Evolutionary conservation across 495 filamentous ascomycete genomes (phyloP), one percentile per base, ranked within the genome.

Genomic region (Chaetomidium leptoderma): DNA sequence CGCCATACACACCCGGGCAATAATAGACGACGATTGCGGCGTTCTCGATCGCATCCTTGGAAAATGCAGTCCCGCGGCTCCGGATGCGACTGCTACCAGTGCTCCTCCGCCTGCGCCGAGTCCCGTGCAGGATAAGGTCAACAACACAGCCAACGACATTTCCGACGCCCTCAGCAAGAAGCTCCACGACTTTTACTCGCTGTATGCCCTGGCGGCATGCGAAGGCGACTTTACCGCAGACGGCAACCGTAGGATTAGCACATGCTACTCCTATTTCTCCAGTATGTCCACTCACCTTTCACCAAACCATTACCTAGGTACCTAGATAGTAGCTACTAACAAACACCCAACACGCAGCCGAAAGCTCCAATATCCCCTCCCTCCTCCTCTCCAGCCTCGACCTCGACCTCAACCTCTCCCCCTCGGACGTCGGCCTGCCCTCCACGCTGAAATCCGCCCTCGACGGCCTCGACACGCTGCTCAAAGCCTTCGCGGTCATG

Each of bases 201-300:
- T 85, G 21, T 86, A 92, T 63, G 65, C 90, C 49, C 80, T 90
- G 71, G 77, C 83, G 54, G 80, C 84, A 63, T 92, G 90, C 60
- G 68, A 81, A 59, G 88, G 90, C 39, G 64, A 76, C 64, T 83
- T 79, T 74, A 43, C 29, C 19, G 6, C 11, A 2, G 23, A 27
- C 9, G 19, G 30, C 2, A 1, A 4, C 16, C 46, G 47, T 8
- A 35, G 13, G 6, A 16, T 65, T 65, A 21, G 82, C 82, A 0
- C 76, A 77, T 57, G 75, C 74, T 8, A 86, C 83, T 2, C 63
- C 73, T 72, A 69, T 0, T 45, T 40, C 26, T 50, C 54, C 6
- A 4, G 44, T 50, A 4, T 9, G 24, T 19, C 7, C 45, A 7
- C 9, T 13, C 23, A 19, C 30, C 40, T n/a, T 9, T 35, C 54